phyloP scores from a whole-genome alignment of 306 rosid genomes.

The Lotus japonicus region DNA sequence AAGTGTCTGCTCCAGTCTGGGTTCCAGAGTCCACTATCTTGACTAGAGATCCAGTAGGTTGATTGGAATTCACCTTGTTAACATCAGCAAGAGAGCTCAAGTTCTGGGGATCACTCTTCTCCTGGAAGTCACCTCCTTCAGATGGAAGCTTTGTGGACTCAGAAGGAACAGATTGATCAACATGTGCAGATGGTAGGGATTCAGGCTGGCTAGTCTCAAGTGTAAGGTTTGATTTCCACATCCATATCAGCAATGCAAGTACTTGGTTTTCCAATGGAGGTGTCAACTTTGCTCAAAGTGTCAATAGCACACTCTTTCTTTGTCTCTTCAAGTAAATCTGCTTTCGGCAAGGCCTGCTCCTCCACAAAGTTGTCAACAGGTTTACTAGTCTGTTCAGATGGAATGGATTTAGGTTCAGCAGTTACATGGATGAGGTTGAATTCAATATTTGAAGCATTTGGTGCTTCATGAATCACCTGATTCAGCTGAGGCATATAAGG shows the following conservation, averaged over 20 bases:
- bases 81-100: slow-evolving; percentile 23
- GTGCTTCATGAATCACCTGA: slow-evolving; percentile 19
- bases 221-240: not conserved
- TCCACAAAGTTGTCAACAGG: slow-evolving; percentile 21
- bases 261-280: not conserved
- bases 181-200: slow-evolving; percentile 11
- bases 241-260: not conserved
- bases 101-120: slow-evolving; percentile 15
- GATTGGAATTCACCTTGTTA: slow-evolving; percentile 15
- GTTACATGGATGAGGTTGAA: slow-evolving; percentile 25
- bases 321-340: slow-evolving; percentile 7
- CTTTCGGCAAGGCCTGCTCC: slow-evolving; percentile 16
- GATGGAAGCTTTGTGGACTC: not conserved
- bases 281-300: slow-evolving; percentile 2
- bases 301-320: slow-evolving; percentile 3
- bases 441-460: slow-evolving; percentile 25
- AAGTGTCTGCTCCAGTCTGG: slow-evolving; percentile 10
- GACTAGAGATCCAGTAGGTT: slow-evolving; percentile 27
- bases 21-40: not conserved
- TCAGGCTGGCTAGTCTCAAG: slow-evolving; percentile 6
- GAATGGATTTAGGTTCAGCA: slow-evolving; percentile 29
- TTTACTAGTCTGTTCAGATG: slow-evolving; percentile 11
- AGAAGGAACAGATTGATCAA: slow-evolving; percentile 7
- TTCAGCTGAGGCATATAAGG: slow-evolving; percentile 23
- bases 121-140: slow-evolving; percentile 19